Evolutionary conservation across 2,329 filamentous ascomycete genomes (phyloP).

Genomic region (Fusarium xyrophilum): DNA sequence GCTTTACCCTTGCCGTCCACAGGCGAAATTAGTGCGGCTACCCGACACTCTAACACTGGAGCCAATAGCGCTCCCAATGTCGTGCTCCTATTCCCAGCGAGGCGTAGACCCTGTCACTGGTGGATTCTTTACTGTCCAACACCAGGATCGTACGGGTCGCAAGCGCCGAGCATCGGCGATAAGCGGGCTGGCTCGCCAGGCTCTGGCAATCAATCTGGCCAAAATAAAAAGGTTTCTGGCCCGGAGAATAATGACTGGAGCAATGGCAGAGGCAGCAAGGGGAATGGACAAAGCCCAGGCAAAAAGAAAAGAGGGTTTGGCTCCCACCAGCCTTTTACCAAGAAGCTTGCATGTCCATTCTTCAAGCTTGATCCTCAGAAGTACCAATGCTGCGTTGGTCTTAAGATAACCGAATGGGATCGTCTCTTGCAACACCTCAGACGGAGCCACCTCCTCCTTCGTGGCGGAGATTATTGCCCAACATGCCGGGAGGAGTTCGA

Average conservation of each 20-base stretch:
- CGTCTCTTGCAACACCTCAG: not conserved
- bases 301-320: accelerated
- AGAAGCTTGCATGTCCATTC: not conserved
- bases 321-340: accelerated
- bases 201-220: not conserved
- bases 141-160: accelerated
- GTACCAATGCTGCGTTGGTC: not conserved
- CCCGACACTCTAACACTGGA: accelerated
- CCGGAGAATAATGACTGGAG: accelerated
- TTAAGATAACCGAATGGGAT: accelerated
- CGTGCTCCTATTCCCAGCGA: accelerated
- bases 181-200: not conserved
- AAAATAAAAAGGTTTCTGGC: accelerated
- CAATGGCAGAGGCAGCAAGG: accelerated
- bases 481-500: accelerated
- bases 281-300: not conserved
- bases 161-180: accelerated
- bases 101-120: accelerated
- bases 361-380: accelerated
- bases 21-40: not conserved
- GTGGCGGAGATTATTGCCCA: not conserved
- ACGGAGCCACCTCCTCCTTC: accelerated
- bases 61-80: accelerated
- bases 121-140: not conserved
- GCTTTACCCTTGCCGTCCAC: accelerated